phyloP scores from a whole-genome alignment of 148 eudicot genomes.

The Camellia japonica region DNA sequence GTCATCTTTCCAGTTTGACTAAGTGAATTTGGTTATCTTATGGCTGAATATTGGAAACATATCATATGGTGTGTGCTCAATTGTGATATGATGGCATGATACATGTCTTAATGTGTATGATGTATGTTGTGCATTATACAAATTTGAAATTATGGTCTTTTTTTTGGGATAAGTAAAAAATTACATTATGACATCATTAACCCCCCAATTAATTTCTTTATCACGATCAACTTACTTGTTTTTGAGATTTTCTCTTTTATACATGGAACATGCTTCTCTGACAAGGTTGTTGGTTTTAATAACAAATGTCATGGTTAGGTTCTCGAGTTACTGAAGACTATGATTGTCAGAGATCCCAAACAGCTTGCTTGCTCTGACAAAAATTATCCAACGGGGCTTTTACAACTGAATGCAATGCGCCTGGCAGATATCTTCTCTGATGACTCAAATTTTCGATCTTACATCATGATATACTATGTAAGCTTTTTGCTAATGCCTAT shows the following conservation, averaged over 20 bases:
- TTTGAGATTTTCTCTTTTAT: slow-evolving; percentile 2
- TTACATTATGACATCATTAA: not conserved
- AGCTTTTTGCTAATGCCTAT: slow-evolving; percentile 31
- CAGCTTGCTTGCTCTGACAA: slow-evolving; percentile 37
- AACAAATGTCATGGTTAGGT: slow-evolving; percentile 44
- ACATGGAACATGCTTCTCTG: slow-evolving; percentile 14
- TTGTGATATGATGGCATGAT: not conserved
- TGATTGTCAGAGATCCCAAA: slow-evolving; percentile 44
- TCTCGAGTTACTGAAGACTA: slow-evolving; percentile 67
- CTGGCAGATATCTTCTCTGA: slow-evolving; percentile 89
- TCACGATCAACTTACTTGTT: not conserved
- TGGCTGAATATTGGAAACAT: not conserved
- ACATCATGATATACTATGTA: slow-evolving; percentile 65
- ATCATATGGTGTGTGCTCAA: not conserved
- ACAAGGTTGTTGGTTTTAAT: slow-evolving; percentile 21
- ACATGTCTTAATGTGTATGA: not conserved
- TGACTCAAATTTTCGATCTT: slow-evolving; percentile 94
- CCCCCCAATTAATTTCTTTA: not conserved
- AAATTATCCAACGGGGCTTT: slow-evolving; percentile 63
- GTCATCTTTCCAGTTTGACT: not conserved
- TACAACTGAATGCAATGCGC: slow-evolving; percentile 92
- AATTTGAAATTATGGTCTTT: not conserved
- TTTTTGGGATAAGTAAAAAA: not conserved
- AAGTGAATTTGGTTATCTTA: not conserved
- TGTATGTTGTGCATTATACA: not conserved